Evolutionary conservation across 768 basidiomycete genomes (phyloP).

Genomic region (Galerina marginata): DNA sequence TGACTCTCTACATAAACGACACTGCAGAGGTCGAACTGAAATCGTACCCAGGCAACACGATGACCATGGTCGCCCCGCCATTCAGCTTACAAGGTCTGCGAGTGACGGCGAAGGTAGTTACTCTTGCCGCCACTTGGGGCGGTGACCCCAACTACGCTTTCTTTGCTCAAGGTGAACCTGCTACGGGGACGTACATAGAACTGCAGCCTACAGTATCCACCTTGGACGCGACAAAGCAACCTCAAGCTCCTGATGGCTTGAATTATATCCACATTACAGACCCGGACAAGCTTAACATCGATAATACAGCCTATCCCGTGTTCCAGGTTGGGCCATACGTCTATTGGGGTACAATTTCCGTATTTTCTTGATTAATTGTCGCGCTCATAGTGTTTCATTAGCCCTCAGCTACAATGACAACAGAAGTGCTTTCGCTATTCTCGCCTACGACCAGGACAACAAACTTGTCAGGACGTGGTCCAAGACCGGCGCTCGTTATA

Average conservation of each 20-base stretch:
- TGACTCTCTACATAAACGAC: too few relatives aligned
- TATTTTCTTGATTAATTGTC: neutral
- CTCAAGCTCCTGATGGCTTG: neutral
- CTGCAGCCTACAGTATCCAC: too few relatives aligned
- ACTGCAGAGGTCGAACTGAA: too few relatives aligned
- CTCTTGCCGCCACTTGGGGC: too few relatives aligned
- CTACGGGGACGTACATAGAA: too few relatives aligned
- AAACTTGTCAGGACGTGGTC: neutral
- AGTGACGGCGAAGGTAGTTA: too few relatives aligned
- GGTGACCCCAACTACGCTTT: too few relatives aligned
- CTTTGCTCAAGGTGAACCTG: too few relatives aligned
- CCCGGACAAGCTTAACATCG: neutral
- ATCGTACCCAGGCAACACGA: too few relatives aligned
- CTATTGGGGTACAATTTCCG: neutral
- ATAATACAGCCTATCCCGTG: neutral
- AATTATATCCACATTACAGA: neutral
- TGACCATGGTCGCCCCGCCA: too few relatives aligned
- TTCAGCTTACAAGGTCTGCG: too few relatives aligned
- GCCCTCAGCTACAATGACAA: neutral
- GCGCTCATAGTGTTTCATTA: neutral
- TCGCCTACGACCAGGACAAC: neutral
- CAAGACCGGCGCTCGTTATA: neutral
- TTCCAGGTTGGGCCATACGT: neutral
- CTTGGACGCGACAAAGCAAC: neutral
- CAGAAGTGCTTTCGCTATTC: neutral